Evolutionary conservation across 345 rosid genomes (phyloP).

Genomic region (Clausena lansium): DNA sequence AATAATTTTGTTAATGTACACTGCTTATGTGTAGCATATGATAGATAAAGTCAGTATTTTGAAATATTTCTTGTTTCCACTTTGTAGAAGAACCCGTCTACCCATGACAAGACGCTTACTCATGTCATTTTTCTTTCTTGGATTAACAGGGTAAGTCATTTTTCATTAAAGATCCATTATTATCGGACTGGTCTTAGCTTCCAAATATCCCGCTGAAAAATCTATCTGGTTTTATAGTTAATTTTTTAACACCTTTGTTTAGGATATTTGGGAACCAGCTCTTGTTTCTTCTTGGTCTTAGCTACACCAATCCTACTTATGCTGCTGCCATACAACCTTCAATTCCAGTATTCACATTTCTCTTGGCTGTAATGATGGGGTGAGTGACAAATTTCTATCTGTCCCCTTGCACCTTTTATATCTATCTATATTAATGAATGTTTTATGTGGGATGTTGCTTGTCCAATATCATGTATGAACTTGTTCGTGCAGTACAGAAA

Average conservation of each 20-base stretch:
- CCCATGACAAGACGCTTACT: conserved; percentile 71
- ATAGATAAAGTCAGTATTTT: background rate
- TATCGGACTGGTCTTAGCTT: conserved; percentile 9
- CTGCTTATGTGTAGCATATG: background rate
- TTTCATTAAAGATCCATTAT: conserved; percentile 8
- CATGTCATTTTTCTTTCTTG: conserved; percentile 79
- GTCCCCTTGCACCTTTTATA: background rate
- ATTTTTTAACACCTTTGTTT: conserved; percentile 21
- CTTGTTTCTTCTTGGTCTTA: conserved; percentile 88
- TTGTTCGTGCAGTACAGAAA: conserved; percentile 90
- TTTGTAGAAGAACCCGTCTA: conserved; percentile 65
- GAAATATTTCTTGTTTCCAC: conserved; percentile 21
- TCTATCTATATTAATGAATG: conserved; percentile 4
- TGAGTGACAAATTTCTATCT: conserved; percentile 29
- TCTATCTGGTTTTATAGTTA: conserved; percentile 15
- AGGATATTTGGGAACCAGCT: conserved; percentile 99
- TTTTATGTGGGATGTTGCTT: conserved; percentile 20
- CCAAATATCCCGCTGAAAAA: background rate
- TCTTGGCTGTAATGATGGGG: conserved; percentile 93
- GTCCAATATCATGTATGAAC: conserved; percentile 16
- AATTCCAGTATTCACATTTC: conserved; percentile 94
- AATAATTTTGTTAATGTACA: background rate
- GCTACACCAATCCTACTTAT: conserved; percentile 94
- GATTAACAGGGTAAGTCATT: conserved; percentile 72
- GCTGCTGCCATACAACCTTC: conserved; percentile 99